Evolutionary conservation across 768 basidiomycete species (phyloP), one percentile per base, ranked within the genome.

Genomic region (Melanogaster broomeanus): DNA sequence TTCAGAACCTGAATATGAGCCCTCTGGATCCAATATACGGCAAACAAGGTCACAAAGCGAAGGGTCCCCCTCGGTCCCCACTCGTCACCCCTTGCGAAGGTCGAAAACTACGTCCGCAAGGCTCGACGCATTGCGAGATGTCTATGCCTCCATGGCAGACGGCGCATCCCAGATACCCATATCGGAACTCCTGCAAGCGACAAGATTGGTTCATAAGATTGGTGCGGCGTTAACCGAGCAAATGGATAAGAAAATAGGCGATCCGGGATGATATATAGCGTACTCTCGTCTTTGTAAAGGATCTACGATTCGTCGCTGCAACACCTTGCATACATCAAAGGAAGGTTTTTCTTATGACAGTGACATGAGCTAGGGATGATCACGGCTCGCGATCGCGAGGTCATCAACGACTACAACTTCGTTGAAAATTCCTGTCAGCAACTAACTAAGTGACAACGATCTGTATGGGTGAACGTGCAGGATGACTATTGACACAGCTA

Each of bases 291-390:
- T 33, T 34, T 28, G 13, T 41, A 39, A 15, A 48, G 15, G n/a
- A 19, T 18, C 22, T 35, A 24, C 8, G 6, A 37, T 28, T 30
- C 24, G 10, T 45, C 41, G 45, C 28, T 45, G 33, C 21, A 30
- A 46, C 44, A 45, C 41, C n/a, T 74, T 70, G 52, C 83, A 87
- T 3, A 81, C 83, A 53, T 81, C n/a, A n/a, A n/a, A n/a, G n/a
- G n/a, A n/a, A n/a, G n/a, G n/a, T n/a, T n/a, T n/a, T n/a, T n/a
- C n/a, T n/a, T n/a, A n/a, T n/a, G n/a, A n/a, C n/a, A n/a, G n/a
- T n/a, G n/a, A n/a, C n/a, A n/a, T n/a, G n/a, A n/a, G n/a, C n/a
- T n/a, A n/a, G n/a, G n/a, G n/a, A n/a, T n/a, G n/a, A n/a, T n/a
- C n/a, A n/a, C n/a, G n/a, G n/a, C n/a, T n/a, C n/a, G n/a, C n/a